phyloP scores from a whole-genome alignment of 2,329 filamentous ascomycete genomes.

The Nemania sp. region DNA sequence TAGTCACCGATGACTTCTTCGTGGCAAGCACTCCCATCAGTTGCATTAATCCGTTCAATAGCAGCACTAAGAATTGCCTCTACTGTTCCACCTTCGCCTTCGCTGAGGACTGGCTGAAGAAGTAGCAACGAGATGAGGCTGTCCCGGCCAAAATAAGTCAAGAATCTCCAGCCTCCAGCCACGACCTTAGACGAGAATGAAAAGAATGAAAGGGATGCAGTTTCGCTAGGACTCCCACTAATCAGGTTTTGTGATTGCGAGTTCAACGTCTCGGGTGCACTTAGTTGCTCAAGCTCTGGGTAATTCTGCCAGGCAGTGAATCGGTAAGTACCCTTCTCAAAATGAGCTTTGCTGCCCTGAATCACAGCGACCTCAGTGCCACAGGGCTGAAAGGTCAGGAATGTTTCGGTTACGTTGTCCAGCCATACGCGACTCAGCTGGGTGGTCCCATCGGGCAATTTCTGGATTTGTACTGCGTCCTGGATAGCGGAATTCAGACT shows the following conservation, averaged over 20 bases:
- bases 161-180: conserved; percentile 66
- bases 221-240: conserved; percentile 48
- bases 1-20: conserved; percentile 70
- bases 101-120: conserved; percentile 59
- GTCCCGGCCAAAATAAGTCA: conserved; percentile 70
- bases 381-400: conserved; percentile 50
- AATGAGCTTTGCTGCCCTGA: conserved; percentile 44
- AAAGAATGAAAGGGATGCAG: conserved; percentile 61
- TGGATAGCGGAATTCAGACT: conserved; percentile 58
- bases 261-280: conserved; percentile 53
- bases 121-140: conserved; percentile 64
- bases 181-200: conserved; percentile 66
- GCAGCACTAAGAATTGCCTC: conserved; percentile 65
- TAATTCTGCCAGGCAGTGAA: conserved; percentile 66
- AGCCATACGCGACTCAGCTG: conserved; percentile 60
- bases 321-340: conserved; percentile 57
- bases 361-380: conserved; percentile 42
- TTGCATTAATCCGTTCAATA: conserved; percentile 62
- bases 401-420: conserved; percentile 62
- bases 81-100: conserved; percentile 56
- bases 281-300: conserved; percentile 61
- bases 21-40: conserved; percentile 64
- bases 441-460: conserved; percentile 47
- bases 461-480: conserved; percentile 50
- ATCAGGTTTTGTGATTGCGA: conserved; percentile 50